A percentile compares a stretch with the other conserved stretches of the same genome.
phyloP scores from a whole-genome alignment of 768 basidiomycete species.

The Brasilioporus rufonigricans region DNA sequence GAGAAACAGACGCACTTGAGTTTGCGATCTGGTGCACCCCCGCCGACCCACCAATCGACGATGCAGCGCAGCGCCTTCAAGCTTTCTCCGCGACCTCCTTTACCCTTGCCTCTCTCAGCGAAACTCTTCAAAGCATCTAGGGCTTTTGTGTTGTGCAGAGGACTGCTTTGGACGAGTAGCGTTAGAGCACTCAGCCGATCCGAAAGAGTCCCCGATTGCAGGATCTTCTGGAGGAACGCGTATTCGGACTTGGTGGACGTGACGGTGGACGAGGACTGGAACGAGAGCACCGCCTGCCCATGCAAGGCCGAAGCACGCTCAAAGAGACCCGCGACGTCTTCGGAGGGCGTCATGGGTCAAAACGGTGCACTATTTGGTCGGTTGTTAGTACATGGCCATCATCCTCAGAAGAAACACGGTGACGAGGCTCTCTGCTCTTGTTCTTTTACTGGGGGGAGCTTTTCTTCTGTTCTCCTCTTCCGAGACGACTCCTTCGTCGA shows the following conservation, averaged over 20 bases:
- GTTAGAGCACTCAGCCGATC: constrained; percentile 91
- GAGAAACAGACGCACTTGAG: constrained; percentile 57
- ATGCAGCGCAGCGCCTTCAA: constrained; percentile 88
- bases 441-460: constrained; percentile 20
- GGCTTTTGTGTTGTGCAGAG: constrained; percentile 80
- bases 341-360: no score
- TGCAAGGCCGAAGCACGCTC: constrained; percentile 50
- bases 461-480: constrained; percentile 24
- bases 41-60: constrained; percentile 97
- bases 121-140: constrained; percentile 72
- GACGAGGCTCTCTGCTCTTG: constrained; percentile 17
- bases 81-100: constrained; percentile 91
- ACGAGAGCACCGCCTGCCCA: constrained; percentile 39
- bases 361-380: no score
- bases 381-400: background rate
- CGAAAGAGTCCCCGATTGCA: constrained; percentile 85
- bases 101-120: constrained; percentile 75
- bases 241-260: constrained; percentile 63
- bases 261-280: constrained; percentile 47
- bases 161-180: constrained; percentile 83
- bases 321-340: constrained; percentile 25
- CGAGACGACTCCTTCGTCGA: constrained; percentile 11
- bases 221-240: constrained; percentile 80
- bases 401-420: constrained; percentile 30
- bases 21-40: constrained; percentile 85